These are phyloP conservation scores for Parastagonospora avenae DNA, from an alignment of 2,329 filamentous ascomycete genomes.

Conservation along the genomic window DNA sequence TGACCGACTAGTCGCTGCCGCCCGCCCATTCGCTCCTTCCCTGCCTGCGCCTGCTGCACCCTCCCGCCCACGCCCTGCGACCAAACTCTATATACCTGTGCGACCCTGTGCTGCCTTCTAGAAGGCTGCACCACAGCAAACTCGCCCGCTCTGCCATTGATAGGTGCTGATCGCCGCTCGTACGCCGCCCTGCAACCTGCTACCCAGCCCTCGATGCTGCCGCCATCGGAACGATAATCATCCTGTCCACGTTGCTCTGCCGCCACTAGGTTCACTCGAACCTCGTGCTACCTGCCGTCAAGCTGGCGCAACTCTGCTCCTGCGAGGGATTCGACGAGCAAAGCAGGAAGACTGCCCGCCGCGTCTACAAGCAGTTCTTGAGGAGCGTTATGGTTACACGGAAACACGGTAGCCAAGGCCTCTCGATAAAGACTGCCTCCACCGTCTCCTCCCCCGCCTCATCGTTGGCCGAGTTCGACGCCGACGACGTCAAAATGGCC, in stretches of 20 bases:
- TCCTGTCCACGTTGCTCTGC: constrained; percentile 23
- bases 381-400: constrained; percentile 45
- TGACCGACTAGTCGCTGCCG: constrained; percentile 4
- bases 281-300: constrained; percentile 41
- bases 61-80: constrained; percentile 2
- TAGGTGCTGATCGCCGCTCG: constrained; percentile 7
- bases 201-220: constrained; percentile 35
- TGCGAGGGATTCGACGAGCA: constrained; percentile 42
- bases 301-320: constrained; percentile 47
- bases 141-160: constrained; percentile 12
- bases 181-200: constrained; percentile 5
- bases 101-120: constrained; percentile 37
- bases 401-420: constrained; percentile 31
- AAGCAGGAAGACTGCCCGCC: constrained; percentile 38
- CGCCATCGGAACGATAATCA: constrained; percentile 24
- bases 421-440: constrained; percentile 43
- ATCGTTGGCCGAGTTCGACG: constrained; percentile 40
- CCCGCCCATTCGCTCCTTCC: constrained; percentile 5
- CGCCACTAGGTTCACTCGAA: constrained; percentile 41
- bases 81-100: constrained; percentile 7
- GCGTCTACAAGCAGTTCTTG: constrained; percentile 46
- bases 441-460: constrained; percentile 41
- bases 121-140: constrained; percentile 34
- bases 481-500: constrained; percentile 55
- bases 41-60: constrained; percentile 8